Evolutionary conservation across 176 grass and related monocot species (phyloP).

Genomic region (Neostapfia colusana): DNA sequence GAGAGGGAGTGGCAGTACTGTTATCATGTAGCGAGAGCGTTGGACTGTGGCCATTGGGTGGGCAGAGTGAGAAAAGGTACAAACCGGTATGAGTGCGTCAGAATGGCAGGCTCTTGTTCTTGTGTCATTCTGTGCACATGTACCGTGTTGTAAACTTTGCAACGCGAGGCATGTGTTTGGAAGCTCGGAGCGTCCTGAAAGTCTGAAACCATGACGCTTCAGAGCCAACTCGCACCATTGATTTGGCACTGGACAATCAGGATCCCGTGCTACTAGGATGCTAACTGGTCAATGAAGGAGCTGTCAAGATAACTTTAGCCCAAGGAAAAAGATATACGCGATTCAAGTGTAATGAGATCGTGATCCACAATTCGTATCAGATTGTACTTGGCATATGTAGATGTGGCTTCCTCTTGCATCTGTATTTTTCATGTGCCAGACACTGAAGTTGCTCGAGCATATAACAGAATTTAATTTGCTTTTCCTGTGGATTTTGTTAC

Average conservation of each 20-base stretch:
- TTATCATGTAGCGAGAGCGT: constrained; percentile 28
- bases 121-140: constrained; percentile 23
- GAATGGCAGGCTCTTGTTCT: constrained; percentile 17
- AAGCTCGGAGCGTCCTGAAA: background rate
- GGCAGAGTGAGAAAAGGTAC: constrained; percentile 11
- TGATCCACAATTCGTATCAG: background rate
- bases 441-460: background rate
- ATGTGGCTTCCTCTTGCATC: background rate
- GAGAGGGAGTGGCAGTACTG: background rate
- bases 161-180: background rate
- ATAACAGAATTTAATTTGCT: background rate
- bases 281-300: background rate
- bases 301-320: background rate
- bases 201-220: constrained; percentile 11
- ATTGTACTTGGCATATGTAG: no score
- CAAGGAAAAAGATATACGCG: background rate
- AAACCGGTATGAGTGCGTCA: constrained; percentile 35
- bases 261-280: background rate
- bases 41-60: constrained; percentile 21
- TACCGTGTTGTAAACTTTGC: background rate
- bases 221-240: background rate
- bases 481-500: background rate
- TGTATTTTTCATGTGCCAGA: background rate
- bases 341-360: background rate
- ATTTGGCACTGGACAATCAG: background rate